A percentile compares a stretch with the other conserved stretches of the same genome.
Evolutionary conservation across 768 basidiomycete genomes (phyloP).

Genomic region (Lactarius pseudohatsudake): DNA sequence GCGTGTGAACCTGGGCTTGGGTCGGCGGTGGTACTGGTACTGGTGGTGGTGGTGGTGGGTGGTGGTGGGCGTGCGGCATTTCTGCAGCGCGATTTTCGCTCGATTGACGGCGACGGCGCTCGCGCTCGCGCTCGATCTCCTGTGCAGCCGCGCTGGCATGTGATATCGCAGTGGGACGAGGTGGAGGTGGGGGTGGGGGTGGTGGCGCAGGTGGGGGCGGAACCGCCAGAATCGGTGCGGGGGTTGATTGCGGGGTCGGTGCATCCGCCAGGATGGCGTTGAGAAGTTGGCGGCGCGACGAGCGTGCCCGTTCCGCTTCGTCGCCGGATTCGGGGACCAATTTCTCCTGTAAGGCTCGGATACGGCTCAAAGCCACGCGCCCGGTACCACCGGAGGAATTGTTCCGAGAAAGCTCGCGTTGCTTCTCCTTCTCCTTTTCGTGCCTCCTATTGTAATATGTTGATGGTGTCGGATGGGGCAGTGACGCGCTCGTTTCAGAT

Average conservation of each 20-base stretch:
- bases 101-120: slow-evolving; percentile 27
- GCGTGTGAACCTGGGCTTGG: slow-evolving; percentile 4
- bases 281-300: slow-evolving; percentile 13
- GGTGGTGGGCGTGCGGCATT: neutral
- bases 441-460: slow-evolving; percentile 27
- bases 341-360: slow-evolving; percentile 21
- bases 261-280: slow-evolving; percentile 25
- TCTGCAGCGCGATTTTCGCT: slow-evolving; percentile 19
- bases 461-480: slow-evolving; percentile 28
- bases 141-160: slow-evolving; percentile 29
- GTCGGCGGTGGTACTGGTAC: neutral
- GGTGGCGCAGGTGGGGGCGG: slow-evolving; percentile 10
- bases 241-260: slow-evolving; percentile 23
- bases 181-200: neutral
- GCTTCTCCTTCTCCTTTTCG: slow-evolving; percentile 29
- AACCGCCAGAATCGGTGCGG: neutral
- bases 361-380: slow-evolving; percentile 23
- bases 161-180: slow-evolving; percentile 20
- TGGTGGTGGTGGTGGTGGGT: neutral
- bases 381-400: slow-evolving; percentile 27
- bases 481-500: slow-evolving; percentile 25
- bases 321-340: slow-evolving; percentile 28
- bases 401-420: slow-evolving; percentile 29
- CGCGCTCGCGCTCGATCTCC: slow-evolving; percentile 28
- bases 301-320: slow-evolving; percentile 28